phyloP scores from a whole-genome alignment of 2,329 filamentous ascomycete genomes.

The Sporothrix brasiliensis region DNA sequence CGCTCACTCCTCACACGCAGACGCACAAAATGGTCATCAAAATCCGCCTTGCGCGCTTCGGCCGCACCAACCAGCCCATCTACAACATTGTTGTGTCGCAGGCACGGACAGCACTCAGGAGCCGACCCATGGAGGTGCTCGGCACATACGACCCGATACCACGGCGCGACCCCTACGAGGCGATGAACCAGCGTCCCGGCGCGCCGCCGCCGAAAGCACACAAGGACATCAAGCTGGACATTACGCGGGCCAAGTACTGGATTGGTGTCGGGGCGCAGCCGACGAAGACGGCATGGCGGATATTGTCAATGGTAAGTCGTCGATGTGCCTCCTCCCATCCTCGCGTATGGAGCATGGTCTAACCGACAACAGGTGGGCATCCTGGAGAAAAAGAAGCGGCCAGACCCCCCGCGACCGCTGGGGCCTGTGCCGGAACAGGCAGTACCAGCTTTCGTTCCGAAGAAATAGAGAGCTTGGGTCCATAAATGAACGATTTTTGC shows the following conservation, averaged over 20 bases:
- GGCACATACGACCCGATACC: conserved; percentile 73
- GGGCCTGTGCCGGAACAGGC: background rate
- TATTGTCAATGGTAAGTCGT: conserved; percentile 73
- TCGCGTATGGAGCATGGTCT: background rate
- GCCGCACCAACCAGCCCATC: conserved; percentile 82
- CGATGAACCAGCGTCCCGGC: background rate
- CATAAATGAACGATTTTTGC: background rate
- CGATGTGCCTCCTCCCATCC: background rate
- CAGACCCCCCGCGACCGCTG: background rate
- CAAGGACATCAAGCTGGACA: conserved; percentile 91
- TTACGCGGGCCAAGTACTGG: conserved; percentile 86
- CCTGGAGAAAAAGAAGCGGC: conserved; percentile 33
- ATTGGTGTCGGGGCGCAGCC: conserved; percentile 95
- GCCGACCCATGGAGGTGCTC: conserved; percentile 89
- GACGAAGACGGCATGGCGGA: conserved; percentile 82
- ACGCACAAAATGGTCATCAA: conserved; percentile 76
- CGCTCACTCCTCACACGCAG: background rate
- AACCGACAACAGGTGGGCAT: conserved; percentile 33
- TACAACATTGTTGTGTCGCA: conserved; percentile 98
- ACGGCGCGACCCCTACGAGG: conserved; percentile 57
- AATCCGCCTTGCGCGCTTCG: conserved; percentile 92
- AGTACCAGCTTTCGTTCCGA: background rate
- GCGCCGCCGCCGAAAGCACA: conserved; percentile 56
- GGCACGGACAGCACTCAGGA: conserved; percentile 77
- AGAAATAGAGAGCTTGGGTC: background rate